Conservation (phyloP, 2,329 filamentous ascomycete species). For the Ophiosphaerella korrae region DNA sequence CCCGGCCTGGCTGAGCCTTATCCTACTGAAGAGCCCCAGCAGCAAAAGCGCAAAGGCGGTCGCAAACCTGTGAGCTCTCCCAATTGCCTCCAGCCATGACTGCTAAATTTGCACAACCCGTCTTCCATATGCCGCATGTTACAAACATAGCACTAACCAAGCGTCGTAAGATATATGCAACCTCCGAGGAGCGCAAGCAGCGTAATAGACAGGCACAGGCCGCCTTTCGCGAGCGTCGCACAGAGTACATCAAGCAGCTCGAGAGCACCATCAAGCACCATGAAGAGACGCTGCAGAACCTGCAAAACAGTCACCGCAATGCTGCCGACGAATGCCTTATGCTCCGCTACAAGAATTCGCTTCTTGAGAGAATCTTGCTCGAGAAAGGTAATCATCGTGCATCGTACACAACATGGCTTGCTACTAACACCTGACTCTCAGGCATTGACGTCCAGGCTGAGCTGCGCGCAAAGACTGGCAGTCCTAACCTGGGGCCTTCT, state of each 20-base stretch:
- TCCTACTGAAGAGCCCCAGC: slow-evolving; percentile 52
- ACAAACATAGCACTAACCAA: slow-evolving; percentile 48
- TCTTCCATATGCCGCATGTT: slow-evolving; percentile 21
- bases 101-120: slow-evolving; percentile 25
- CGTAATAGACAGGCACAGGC: slow-evolving; percentile 96
- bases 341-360: slow-evolving; percentile 97
- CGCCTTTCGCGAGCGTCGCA: slow-evolving; percentile 93
- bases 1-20: slow-evolving; percentile 49
- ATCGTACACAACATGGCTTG: slow-evolving; percentile 4
- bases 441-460: slow-evolving; percentile 98
- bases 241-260: slow-evolving; percentile 98
- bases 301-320: slow-evolving; percentile 92
- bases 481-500: slow-evolving; percentile 75
- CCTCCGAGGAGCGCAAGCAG: slow-evolving; percentile 97
- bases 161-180: slow-evolving; percentile 85
- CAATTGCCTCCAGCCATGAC: slow-evolving; percentile 29
- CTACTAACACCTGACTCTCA: slow-evolving; percentile 47
- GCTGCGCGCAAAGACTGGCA: slow-evolving; percentile 88
- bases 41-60: slow-evolving; percentile 94
- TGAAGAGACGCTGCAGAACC: slow-evolving; percentile 88
- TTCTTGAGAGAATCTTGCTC: slow-evolving; percentile 90
- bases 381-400: slow-evolving; percentile 75
- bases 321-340: slow-evolving; percentile 97
- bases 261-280: slow-evolving; percentile 97
- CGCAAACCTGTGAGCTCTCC: slow-evolving; percentile 82